These are phyloP conservation scores for Raphidocelis subcapitata DNA, from an alignment of 139 green algal genomes.

Conservation along the genomic window DNA sequence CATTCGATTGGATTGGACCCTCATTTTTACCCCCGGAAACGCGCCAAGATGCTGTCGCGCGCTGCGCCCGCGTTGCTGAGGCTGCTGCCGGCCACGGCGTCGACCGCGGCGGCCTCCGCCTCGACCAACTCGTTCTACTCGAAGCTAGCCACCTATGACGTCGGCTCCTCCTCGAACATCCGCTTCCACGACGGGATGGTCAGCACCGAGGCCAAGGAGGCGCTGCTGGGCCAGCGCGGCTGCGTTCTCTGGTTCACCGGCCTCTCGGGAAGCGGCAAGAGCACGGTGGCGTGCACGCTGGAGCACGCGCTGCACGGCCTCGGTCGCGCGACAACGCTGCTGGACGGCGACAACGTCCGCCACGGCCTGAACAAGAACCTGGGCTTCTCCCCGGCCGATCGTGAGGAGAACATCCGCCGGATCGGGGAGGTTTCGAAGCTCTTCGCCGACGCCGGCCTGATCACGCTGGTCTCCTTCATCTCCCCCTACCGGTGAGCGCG, in stretches of 20 bases:
- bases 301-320: constrained; percentile 63
- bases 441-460: constrained; percentile 83
- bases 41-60: too few relatives aligned
- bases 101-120: too few relatives aligned
- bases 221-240: constrained; percentile 77
- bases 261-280: constrained; percentile 69
- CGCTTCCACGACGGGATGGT: constrained; percentile 87
- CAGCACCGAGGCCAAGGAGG: constrained; percentile 66
- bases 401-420: constrained; percentile 94
- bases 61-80: too few relatives aligned
- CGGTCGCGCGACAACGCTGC: constrained; percentile 56
- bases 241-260: constrained; percentile 92
- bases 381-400: constrained; percentile 80
- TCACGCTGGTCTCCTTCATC: constrained; percentile 94
- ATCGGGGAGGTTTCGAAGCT: constrained; percentile 94
- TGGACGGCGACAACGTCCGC: constrained; percentile 96
- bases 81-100: too few relatives aligned
- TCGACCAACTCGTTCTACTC: too few relatives aligned
- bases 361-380: constrained; percentile 94
- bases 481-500: constrained; percentile 80
- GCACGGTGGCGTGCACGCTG: constrained; percentile 65
- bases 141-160: too few relatives aligned
- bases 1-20: too few relatives aligned
- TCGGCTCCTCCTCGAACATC: constrained; percentile 91
- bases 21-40: too few relatives aligned